phyloP scores from a whole-genome alignment of 164 flowering plant genomes.

The Macadamia tetraphylla region DNA sequence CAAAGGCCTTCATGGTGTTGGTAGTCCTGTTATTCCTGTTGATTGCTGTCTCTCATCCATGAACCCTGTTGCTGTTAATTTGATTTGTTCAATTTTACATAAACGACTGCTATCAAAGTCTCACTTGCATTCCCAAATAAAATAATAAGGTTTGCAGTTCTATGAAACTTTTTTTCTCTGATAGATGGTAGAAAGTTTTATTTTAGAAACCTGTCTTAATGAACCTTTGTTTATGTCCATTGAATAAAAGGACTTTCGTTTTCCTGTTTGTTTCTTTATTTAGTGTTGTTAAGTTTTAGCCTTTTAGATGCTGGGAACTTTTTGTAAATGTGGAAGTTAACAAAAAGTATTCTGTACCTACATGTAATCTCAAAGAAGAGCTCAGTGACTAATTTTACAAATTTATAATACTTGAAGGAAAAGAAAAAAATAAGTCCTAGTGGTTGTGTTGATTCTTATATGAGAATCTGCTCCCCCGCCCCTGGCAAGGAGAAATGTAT shows the following conservation, averaged over 20 bases:
- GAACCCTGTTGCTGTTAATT: background rate
- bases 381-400: background rate
- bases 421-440: background rate
- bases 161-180: background rate
- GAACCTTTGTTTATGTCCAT: too few relatives aligned
- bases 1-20: background rate
- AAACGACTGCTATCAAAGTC: background rate
- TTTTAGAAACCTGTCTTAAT: too few relatives aligned
- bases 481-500: too few relatives aligned
- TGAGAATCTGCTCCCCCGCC: too few relatives aligned
- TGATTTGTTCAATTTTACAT: background rate
- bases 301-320: too few relatives aligned
- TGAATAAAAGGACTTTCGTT: too few relatives aligned
- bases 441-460: conserved; percentile 4
- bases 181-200: too few relatives aligned
- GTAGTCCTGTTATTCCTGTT: background rate
- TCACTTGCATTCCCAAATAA: background rate
- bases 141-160: background rate
- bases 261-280: too few relatives aligned
- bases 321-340: too few relatives aligned
- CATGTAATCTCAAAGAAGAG: background rate
- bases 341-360: background rate
- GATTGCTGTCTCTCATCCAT: background rate
- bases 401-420: background rate
- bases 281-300: too few relatives aligned